Evolutionary conservation across 2,329 filamentous ascomycete genomes (phyloP), one percentile per base, ranked within the genome.

Genomic region (Colletotrichum spaethianum): DNA sequence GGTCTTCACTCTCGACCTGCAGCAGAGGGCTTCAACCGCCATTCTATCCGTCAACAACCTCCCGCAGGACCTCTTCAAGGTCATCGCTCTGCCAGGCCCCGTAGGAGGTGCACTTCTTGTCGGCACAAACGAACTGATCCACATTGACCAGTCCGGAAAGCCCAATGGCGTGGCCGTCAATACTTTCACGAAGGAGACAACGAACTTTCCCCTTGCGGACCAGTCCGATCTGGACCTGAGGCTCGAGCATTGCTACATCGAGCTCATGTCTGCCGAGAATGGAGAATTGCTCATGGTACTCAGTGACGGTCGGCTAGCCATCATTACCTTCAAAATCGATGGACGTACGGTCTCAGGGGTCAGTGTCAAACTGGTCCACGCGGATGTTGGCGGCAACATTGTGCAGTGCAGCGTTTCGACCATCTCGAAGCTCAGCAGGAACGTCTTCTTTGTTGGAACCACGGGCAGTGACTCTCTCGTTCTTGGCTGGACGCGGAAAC

Each of bases 101-200:
- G 92, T 98, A 50, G 96, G 96, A 31, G 96, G 96, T 53, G 94
- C 95, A 46, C 85, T 99, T 20, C 87, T 99, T 20, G 85, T 98
- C 26, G 97, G 96, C 36, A 88, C 89, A 59, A 98, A 99, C 79
- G 95, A 98, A 79, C 83, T 99, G 73, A 93, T 99, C 72, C 96
- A 99, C 80, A 91, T 99, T 75, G 96, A 98, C 79, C 96, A 99
- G 85, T 94, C 94, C 14, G 96, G 96, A 38, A 98, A 97, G 81
- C 90, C 95, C 16, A 98, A 94, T 78, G 96, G 95, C 2, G 93
- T 98, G 70, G 96, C 93, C 4, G 94, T 99, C 74, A 99, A 99
- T 78, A 90, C 94, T 42, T 97, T 98, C 83, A 93, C 95, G 5
- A 94, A 92, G 80, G 90, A 93, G 73, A 90, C 91, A 74, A 98